A percentile compares a stretch with the other conserved stretches of the same genome.
phyloP scores from a whole-genome alignment of 495 filamentous ascomycete genomes.

The Lentithecium fluviatile region DNA sequence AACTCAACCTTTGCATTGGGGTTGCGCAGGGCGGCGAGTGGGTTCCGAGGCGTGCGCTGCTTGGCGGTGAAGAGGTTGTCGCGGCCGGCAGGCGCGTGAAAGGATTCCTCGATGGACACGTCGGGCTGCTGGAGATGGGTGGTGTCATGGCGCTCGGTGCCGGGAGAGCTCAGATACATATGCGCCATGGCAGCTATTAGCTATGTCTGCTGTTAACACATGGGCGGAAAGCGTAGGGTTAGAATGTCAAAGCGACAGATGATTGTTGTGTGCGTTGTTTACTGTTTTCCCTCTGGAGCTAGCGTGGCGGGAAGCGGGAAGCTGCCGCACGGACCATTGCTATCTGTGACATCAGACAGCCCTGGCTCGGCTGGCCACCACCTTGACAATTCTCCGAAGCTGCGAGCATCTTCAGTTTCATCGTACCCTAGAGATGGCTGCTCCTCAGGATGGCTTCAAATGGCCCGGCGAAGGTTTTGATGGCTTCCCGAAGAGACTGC shows the following conservation, averaged over 20 bases:
- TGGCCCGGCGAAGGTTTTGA: constrained; percentile 54
- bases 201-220: not conserved
- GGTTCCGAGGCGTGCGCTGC: constrained; percentile 60
- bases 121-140: constrained; percentile 73
- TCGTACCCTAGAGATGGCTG: no score
- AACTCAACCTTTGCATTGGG: constrained; percentile 73
- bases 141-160: constrained; percentile 74
- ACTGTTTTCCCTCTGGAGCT: no score
- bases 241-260: no score
- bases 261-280: no score
- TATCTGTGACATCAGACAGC: no score
- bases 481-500: constrained; percentile 69
- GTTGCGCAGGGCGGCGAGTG: constrained; percentile 66
- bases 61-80: constrained; percentile 30
- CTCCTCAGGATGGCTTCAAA: constrained; percentile 46
- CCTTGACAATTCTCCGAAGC: no score
- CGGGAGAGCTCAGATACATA: constrained; percentile 66
- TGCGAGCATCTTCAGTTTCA: no score
- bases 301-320: no score
- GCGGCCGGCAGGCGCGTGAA: constrained; percentile 66
- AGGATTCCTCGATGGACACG: constrained; percentile 78
- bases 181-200: constrained; percentile 25
- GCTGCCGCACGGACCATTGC: no score
- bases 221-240: not conserved
- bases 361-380: no score